Evolutionary conservation across 306 rosid genomes (phyloP).

Genomic region (Calophaca sinica): DNA sequence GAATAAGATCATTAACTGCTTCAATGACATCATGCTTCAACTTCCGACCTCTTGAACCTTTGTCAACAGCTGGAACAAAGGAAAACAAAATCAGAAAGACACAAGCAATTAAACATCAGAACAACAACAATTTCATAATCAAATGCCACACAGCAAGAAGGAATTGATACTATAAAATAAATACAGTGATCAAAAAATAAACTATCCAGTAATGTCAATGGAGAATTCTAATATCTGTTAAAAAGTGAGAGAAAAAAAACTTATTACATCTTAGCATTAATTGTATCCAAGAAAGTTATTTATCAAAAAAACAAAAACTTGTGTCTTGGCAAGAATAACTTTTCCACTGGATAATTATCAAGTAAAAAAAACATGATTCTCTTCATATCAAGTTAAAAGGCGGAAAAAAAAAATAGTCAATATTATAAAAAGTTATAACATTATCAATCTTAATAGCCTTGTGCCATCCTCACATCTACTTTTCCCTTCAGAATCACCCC

Average conservation of each 20-base stretch:
- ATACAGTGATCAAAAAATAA: slow-evolving; percentile 13
- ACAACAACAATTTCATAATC: slow-evolving; percentile 26
- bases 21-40: slow-evolving; percentile 98
- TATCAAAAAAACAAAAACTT: neutral
- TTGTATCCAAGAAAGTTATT: slow-evolving; percentile 5
- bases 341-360: neutral
- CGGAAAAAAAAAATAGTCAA: slow-evolving; percentile 8
- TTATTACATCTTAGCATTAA: slow-evolving; percentile 2
- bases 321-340: neutral
- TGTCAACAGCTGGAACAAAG: slow-evolving; percentile 79
- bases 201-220: slow-evolving; percentile 14
- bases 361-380: slow-evolving; percentile 12
- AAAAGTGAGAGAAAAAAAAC: neutral
- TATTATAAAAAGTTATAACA: slow-evolving; percentile 24
- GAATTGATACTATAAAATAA: slow-evolving; percentile 23
- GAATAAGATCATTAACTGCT: slow-evolving; percentile 96
- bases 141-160: slow-evolving; percentile 38
- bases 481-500: slow-evolving; percentile 97
- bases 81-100: slow-evolving; percentile 33
- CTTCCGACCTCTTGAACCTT: slow-evolving; percentile 79
- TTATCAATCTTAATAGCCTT: slow-evolving; percentile 42
- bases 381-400: slow-evolving; percentile 16
- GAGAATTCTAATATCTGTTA: slow-evolving; percentile 1
- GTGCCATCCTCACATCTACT: slow-evolving; percentile 72
- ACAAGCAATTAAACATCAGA: slow-evolving; percentile 28